Percentiles rank a stretch among this genome's conserved stretches.
Evolutionary conservation across 192 early-diverging fungal species (phyloP).

Genomic region (Gryganskiella cystojenkinii): DNA sequence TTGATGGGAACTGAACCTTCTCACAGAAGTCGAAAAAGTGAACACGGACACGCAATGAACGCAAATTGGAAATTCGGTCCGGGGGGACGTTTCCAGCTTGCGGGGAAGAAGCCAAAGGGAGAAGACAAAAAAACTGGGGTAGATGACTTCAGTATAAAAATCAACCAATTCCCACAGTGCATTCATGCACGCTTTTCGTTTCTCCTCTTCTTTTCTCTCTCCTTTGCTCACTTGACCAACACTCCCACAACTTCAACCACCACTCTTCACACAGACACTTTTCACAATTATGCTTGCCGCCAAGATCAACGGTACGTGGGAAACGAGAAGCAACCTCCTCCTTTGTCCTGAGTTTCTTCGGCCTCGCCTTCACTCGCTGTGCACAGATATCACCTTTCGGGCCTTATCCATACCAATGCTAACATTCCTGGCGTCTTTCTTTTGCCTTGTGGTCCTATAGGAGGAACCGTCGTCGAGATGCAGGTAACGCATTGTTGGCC

Average conservation of each 20-base stretch:
- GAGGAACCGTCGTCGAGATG: constrained; percentile 57
- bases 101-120: no score
- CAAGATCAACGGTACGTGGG: constrained; percentile 51
- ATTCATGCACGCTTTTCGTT: constrained; percentile 10
- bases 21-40: no score
- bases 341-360: no score
- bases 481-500: constrained; percentile 16
- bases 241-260: not conserved
- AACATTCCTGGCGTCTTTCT: not conserved
- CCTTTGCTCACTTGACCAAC: not conserved
- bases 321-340: no score
- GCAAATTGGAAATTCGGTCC: no score
- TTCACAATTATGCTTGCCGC: constrained; percentile 21
- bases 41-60: no score
- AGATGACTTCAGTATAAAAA: not conserved
- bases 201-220: not conserved
- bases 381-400: no score
- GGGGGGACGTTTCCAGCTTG: no score
- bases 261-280: constrained; percentile 7
- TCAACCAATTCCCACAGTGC: not conserved
- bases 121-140: no score
- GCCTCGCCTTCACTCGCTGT: no score
- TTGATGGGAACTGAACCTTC: no score
- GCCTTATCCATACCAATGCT: not conserved
- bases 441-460: constrained; percentile 2